These are phyloP conservation scores for Phytophthora sp. DNA, from an alignment of 352 stramenopile genomes.

Conservation along the genomic window DNA sequence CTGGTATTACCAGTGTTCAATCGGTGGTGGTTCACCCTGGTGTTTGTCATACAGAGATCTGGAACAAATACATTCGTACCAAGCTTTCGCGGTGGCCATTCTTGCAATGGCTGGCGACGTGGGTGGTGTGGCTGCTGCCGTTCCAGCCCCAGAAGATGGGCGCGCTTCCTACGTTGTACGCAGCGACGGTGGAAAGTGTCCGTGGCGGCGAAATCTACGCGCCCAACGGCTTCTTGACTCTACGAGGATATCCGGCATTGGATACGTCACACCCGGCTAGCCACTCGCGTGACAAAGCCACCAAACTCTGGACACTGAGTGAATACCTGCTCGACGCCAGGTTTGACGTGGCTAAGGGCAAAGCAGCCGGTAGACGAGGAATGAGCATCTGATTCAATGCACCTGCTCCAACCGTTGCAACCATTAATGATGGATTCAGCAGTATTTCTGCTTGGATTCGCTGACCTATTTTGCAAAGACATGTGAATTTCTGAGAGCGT, in stretches of 20 bases:
- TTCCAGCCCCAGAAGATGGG: constrained; percentile 49
- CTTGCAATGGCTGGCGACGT: constrained; percentile 55
- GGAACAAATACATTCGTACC: constrained; percentile 40
- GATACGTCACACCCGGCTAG: constrained; percentile 41
- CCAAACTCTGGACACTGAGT: constrained; percentile 53
- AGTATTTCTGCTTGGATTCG: constrained; percentile 36
- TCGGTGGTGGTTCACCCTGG: constrained; percentile 49
- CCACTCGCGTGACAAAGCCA: constrained; percentile 37
- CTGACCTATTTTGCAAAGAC: constrained; percentile 36
- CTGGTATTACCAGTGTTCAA: constrained; percentile 37
- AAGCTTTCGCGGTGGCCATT: constrained; percentile 43
- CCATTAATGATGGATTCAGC: not conserved
- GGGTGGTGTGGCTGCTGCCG: constrained; percentile 35
- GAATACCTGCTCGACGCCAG: constrained; percentile 38
- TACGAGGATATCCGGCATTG: constrained; percentile 49
- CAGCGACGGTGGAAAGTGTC: constrained; percentile 43
- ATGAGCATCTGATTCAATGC: not conserved
- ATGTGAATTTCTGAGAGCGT: constrained; percentile 15
- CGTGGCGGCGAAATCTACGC: constrained; percentile 36
- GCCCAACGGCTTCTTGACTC: constrained; percentile 37
- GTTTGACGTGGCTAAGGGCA: constrained; percentile 44
- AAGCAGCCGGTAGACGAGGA: too few species aligned
- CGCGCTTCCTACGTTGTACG: constrained; percentile 55
- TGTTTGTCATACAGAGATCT: constrained; percentile 45
- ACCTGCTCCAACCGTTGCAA: too few species aligned